Evolutionary conservation across 176 grass and related monocot genomes (phyloP).

Genomic region (Oryza brachyantha): DNA sequence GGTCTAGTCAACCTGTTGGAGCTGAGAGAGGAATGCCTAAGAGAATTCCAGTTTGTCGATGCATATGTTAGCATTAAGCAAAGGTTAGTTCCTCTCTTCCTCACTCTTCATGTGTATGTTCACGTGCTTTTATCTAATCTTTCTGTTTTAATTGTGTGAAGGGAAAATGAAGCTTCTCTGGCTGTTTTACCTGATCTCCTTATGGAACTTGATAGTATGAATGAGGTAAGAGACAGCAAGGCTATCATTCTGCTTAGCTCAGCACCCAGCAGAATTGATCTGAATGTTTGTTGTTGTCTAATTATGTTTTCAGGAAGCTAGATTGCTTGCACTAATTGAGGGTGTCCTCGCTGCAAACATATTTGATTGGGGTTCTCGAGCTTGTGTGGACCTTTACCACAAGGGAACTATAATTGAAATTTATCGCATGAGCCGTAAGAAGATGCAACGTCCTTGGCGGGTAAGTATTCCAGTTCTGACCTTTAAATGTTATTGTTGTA

Average conservation of each 20-base stretch:
- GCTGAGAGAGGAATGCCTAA: conserved; percentile 96
- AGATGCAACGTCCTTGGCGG: conserved; percentile 97
- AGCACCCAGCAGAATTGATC: conserved; percentile 9
- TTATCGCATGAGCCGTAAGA: conserved; percentile 99
- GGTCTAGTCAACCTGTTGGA: conserved; percentile 89
- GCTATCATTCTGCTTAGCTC: conserved; percentile 14
- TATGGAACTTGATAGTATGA: conserved; percentile 94
- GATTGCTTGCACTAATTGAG: conserved; percentile 84
- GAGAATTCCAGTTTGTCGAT: conserved; percentile 96
- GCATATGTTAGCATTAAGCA: conserved; percentile 98
- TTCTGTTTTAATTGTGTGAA: conserved; percentile 35
- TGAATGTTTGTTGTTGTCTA: conserved; percentile 4
- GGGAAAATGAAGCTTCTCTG: conserved; percentile 98
- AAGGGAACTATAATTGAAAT: conserved; percentile 99
- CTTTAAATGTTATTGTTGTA: conserved; percentile 17
- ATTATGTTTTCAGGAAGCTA: conserved; percentile 68
- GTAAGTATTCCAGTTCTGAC: conserved; percentile 43
- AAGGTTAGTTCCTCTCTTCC: conserved; percentile 50
- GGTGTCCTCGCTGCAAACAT: conserved; percentile 98
- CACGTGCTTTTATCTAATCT: neutral
- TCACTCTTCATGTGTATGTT: neutral
- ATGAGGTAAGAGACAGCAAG: conserved; percentile 57
- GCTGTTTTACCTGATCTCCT: conserved; percentile 97
- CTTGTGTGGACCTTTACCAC: conserved; percentile 98
- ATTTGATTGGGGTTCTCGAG: conserved; percentile 98